Base-by-base conservation (phyloP, 163 green algal species). In the Chloromonas sp. region DNA sequence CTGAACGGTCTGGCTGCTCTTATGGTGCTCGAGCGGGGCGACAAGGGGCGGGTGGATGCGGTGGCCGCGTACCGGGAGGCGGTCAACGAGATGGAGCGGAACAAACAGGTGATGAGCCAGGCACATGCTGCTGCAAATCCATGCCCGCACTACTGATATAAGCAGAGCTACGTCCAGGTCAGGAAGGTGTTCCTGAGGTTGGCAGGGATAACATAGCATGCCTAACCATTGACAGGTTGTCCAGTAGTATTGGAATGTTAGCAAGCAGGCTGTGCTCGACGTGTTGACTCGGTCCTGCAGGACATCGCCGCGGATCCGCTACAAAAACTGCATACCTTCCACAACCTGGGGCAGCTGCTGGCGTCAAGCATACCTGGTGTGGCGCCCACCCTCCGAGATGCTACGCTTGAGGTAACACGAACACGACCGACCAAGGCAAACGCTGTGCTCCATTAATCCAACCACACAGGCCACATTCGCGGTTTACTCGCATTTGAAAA, bases 1-100 rank as follows among this genome's bases (percentile, higher is more conserved):
- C 90, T 98, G 58, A 98, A 98, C 83, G 96, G 96, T 14, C 88
- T 98, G 14, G 94, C 93, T 14, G 95, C 89, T n/a, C 85, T 97
- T 57, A 86, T 92, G 85, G 79, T 94, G 61, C 85, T 97, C 61
- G 85, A 95, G 66, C 87, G 88, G 0, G 82, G 61, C 1, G 14
- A 71, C 60, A 61, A 8, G 78, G 60, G 14, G 2, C 60, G 1
- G 1, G 60, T 60, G 1, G 85, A 87, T 0, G 95, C 95, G 3
- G 91, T 96, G 11, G 76, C 83, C 0, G 81, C 85, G 0, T 99
- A 98, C 87, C 91, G 95, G 14, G 86, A 93, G 82, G 94, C 89
- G 0, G 85, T 98, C 59, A 60, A 81, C 0, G 83, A 89, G 3
- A 89, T 89, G 59, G 93, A 79, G 11, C 13, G 5, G 13, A 79